Conservation (phyloP, 2,329 filamentous ascomycete species). For the Cordyceps militaris region DNA sequence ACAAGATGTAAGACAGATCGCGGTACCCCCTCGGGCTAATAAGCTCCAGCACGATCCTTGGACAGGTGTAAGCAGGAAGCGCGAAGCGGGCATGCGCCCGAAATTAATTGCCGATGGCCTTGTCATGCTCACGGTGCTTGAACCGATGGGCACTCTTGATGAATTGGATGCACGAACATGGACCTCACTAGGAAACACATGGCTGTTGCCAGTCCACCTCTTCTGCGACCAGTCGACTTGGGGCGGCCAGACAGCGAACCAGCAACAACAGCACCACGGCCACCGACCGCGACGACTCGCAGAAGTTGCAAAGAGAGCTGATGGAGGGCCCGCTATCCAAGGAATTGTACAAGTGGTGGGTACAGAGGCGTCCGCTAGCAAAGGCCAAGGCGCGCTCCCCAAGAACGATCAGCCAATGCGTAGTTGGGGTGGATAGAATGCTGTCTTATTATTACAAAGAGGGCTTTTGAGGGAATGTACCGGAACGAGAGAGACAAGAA, state of each 20-base stretch:
- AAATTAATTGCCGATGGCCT: not conserved
- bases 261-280: not conserved
- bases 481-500: not conserved
- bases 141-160: not conserved
- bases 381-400: not conserved
- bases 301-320: not conserved
- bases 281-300: not conserved
- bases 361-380: slow-evolving; percentile 3
- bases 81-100: not conserved
- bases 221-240: not conserved
- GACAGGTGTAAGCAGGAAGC: not conserved
- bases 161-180: not conserved
- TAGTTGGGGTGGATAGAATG: not conserved
- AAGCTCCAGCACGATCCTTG: not conserved
- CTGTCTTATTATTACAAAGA: not conserved
- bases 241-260: no score
- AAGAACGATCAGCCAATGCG: slow-evolving; percentile 4
- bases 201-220: not conserved
- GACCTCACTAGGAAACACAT: not conserved
- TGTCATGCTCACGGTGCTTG: not conserved
- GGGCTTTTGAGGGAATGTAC: not conserved
- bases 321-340: not conserved
- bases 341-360: not conserved
- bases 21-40: not conserved
- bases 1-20: not conserved